Evolutionary conservation across 148 eudicot genomes (phyloP).

Genomic region (Vaccinium myrtillus): DNA sequence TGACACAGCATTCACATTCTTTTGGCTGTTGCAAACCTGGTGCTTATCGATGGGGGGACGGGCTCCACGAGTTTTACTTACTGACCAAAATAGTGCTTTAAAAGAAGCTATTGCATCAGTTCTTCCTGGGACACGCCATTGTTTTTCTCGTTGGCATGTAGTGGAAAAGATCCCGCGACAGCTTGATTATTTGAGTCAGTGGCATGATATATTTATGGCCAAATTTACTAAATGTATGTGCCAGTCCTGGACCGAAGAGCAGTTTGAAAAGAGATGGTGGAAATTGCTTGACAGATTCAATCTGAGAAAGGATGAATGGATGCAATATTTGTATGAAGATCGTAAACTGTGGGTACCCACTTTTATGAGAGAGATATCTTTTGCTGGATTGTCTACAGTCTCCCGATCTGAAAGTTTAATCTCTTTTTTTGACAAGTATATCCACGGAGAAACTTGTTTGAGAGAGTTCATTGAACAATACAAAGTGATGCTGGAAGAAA

Average conservation of each 20-base stretch:
- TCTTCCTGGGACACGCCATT: constrained; percentile 49
- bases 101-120: constrained; percentile 46
- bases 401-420: constrained; percentile 54
- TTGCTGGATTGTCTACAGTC: constrained; percentile 53
- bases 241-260: constrained; percentile 58
- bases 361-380: constrained; percentile 46
- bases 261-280: constrained; percentile 64
- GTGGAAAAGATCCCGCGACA: constrained; percentile 49
- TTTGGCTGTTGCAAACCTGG: constrained; percentile 67
- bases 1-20: constrained; percentile 48
- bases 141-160: constrained; percentile 49
- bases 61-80: constrained; percentile 50
- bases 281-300: constrained; percentile 47
- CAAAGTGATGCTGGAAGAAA: constrained; percentile 44
- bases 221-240: constrained; percentile 49
- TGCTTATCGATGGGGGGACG: constrained; percentile 55
- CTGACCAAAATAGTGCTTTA: constrained; percentile 46
- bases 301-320: constrained; percentile 51
- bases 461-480: constrained; percentile 53
- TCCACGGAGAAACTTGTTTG: constrained; percentile 40
- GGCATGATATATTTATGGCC: constrained; percentile 46
- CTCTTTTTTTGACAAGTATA: constrained; percentile 49
- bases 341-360: constrained; percentile 56
- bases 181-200: constrained; percentile 40
- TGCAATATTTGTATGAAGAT: constrained; percentile 48